Conservation (phyloP, 1,284 basidiomycete species). For the Polyporus tsugae region DNA sequence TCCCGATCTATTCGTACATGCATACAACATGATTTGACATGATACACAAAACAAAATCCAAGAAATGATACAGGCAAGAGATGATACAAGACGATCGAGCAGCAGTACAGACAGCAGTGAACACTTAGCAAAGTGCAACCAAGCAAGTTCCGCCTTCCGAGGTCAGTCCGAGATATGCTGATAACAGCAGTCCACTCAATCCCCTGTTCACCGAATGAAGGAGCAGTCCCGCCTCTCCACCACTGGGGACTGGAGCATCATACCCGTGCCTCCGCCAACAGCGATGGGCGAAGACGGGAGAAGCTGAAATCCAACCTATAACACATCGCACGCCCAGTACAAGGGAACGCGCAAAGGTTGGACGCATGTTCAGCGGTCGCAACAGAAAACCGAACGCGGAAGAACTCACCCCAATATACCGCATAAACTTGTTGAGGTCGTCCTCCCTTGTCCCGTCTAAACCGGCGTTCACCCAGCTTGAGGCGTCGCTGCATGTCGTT, state of each 20-base stretch:
- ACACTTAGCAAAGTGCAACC: neutral
- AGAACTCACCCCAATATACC: constrained; percentile 54
- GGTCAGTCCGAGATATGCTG: no score
- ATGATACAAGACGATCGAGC: no score
- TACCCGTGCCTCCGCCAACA: neutral
- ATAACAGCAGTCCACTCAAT: no score
- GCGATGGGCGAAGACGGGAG: constrained; percentile 13
- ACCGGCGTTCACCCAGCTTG: constrained; percentile 24
- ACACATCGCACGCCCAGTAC: neutral
- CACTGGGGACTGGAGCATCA: constrained; percentile 7
- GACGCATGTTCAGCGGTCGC: neutral
- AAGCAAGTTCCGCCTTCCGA: neutral
- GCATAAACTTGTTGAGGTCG: constrained; percentile 52
- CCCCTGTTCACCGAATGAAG: constrained; percentile 4
- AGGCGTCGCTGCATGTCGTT: constrained; percentile 9
- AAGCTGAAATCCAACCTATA: constrained; percentile 17
- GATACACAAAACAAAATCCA: neutral
- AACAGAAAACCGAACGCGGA: neutral
- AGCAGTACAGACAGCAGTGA: neutral
- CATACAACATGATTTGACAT: neutral
- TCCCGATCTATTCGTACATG: neutral
- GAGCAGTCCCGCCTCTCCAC: constrained; percentile 16
- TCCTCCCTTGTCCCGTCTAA: constrained; percentile 14
- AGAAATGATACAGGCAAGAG: neutral
- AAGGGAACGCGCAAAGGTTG: neutral